Base-by-base conservation (phyloP, 2,329 filamentous ascomycete genomes). In the Blumeria graminis region DNA sequence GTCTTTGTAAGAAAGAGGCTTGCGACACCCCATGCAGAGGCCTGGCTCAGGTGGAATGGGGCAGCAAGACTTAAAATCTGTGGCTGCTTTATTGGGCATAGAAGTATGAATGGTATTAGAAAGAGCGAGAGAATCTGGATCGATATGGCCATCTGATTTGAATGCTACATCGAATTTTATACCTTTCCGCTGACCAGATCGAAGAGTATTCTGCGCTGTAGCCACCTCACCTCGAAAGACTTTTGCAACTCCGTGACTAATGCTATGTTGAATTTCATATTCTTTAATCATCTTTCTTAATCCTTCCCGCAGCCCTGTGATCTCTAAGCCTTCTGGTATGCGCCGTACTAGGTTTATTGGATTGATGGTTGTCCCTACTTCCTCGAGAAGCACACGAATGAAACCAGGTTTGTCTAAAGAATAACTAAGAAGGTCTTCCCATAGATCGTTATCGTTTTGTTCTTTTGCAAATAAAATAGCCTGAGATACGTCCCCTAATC, bases 371-470 rank as follows among this genome's bases (percentile, higher is more conserved):
- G 89, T 96, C 38, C 92, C 92, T 1, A 94, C 90, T 70, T 96
- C 87, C 64, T 94, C 87, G 0, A 98, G 77, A 3, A 98, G 72
- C 0, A 86, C 89, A 11, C 86, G 82, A 62, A 98, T 96, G 70
- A 98, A 98, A 43, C 80, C 80, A 0, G 92, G 92, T 65, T 95
- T 94, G 70, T 95, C 88, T 92, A 98, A 96, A 59, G 85, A 90
- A 68, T 96, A 96, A 62, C 90, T 81, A 6, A 98, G 77, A 7
- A 98, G 74, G 64, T 96, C 89, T 61, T 94, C 85, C 92, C 92
- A 98, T 0, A 98, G 75, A 62, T 95, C 89, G 0, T 82, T 81
- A 63, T 95, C 89, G 60, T 92, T 82, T 65, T 96, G 88, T 59
- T 89, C 83, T 68, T 95, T 95, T 56, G 88, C 89, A 64, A 98